Percentiles rank a stretch among this genome's conserved stretches.
Evolutionary conservation across 129 eudicot genomes (phyloP).

Genomic region (Dittrichia graveolens): DNA sequence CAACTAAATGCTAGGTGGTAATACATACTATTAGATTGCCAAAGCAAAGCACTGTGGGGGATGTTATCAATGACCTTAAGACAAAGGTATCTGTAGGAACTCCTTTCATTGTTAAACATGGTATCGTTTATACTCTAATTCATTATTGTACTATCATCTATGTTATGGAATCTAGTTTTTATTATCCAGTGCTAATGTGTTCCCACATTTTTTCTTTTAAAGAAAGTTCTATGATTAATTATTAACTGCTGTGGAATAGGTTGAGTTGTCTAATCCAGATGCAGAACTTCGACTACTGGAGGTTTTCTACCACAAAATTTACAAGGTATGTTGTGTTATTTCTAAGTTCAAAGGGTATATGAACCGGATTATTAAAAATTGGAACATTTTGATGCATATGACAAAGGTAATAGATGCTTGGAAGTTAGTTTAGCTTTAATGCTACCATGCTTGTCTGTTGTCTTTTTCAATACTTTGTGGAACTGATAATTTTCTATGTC

Average conservation of each 20-base stretch:
- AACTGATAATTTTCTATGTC: not conserved
- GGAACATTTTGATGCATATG: not conserved
- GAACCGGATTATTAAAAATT: not conserved
- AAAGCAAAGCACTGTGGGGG: constrained; percentile 80
- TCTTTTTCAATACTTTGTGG: constrained; percentile 11
- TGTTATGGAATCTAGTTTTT: not conserved
- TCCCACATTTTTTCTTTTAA: not conserved
- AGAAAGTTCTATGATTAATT: not conserved
- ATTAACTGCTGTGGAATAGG: constrained; percentile 40
- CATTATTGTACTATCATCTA: no score
- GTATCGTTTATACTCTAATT: not conserved
- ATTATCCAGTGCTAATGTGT: not conserved
- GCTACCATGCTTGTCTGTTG: not conserved
- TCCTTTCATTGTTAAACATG: not conserved
- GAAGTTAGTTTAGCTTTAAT: no score
- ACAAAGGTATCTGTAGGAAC: constrained; percentile 47
- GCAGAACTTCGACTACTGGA: constrained; percentile 87
- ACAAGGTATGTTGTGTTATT: constrained; percentile 55
- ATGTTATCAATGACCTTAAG: constrained; percentile 71
- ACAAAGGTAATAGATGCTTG: no score
- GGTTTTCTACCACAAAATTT: constrained; percentile 82
- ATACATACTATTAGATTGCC: constrained; percentile 75
- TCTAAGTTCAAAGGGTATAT: constrained; percentile 6
- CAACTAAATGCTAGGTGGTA: constrained; percentile 47
- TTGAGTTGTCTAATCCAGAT: constrained; percentile 74